Percentiles rank a stretch among this genome's conserved stretches.
Evolutionary conservation across 495 filamentous ascomycete genomes (phyloP).

Genomic region (Xylaria grammica): DNA sequence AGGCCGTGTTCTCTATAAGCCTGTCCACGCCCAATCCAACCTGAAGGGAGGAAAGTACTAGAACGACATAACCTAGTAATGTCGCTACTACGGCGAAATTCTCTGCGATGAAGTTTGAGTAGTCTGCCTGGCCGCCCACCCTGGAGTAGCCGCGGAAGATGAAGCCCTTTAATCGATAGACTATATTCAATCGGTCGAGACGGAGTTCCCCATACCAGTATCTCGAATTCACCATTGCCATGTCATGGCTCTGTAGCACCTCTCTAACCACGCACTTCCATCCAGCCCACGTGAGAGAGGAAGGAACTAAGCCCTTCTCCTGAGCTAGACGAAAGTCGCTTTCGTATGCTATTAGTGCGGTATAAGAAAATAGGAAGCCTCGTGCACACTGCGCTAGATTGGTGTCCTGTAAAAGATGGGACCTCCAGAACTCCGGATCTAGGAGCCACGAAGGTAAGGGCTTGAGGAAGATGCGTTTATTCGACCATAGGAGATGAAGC

Average conservation of each 20-base stretch:
- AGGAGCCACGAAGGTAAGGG: slow-evolving; percentile 52
- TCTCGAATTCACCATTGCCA: slow-evolving; percentile 41
- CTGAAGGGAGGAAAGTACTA: slow-evolving; percentile 64
- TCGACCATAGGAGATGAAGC: slow-evolving; percentile 50
- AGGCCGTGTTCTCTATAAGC: slow-evolving; percentile 43
- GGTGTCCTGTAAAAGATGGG: slow-evolving; percentile 24
- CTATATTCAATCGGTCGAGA: slow-evolving; percentile 45
- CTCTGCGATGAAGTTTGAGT: slow-evolving; percentile 46
- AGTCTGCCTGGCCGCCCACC: slow-evolving; percentile 31
- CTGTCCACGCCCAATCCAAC: slow-evolving; percentile 56
- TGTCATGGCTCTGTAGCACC: slow-evolving; percentile 31
- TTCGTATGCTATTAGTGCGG: slow-evolving; percentile 48
- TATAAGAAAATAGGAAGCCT: slow-evolving; percentile 53
- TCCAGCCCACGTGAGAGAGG: slow-evolving; percentile 34
- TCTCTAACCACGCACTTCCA: slow-evolving; percentile 35
- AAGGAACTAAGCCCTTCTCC: slow-evolving; percentile 43
- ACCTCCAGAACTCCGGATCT: slow-evolving; percentile 45
- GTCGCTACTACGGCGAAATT: slow-evolving; percentile 54
- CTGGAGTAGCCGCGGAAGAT: slow-evolving; percentile 37
- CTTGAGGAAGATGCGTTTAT: slow-evolving; percentile 49
- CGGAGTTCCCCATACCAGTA: slow-evolving; percentile 55
- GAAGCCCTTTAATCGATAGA: slow-evolving; percentile 36
- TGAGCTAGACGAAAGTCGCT: slow-evolving; percentile 51
- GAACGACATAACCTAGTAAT: slow-evolving; percentile 55
- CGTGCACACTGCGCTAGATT: slow-evolving; percentile 38